Conservation (phyloP, 192 early-diverging fungal species). For the Entomortierella beljakovae region DNA sequence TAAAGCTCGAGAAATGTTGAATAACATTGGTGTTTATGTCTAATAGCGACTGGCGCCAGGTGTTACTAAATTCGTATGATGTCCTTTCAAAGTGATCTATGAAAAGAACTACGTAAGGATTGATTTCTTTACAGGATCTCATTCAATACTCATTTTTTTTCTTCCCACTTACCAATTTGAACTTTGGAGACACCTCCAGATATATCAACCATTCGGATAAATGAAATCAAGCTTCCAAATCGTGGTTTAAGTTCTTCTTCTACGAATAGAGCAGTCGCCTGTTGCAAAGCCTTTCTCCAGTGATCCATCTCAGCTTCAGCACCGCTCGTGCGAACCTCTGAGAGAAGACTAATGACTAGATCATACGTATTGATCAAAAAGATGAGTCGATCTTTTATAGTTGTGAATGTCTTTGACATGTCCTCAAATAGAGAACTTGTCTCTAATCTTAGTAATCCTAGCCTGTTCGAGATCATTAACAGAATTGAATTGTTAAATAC, state of each 20-base stretch:
- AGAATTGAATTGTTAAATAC: not conserved
- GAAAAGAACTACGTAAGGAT: not conserved
- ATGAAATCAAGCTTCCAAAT: slow-evolving; percentile 85
- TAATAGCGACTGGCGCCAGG: slow-evolving; percentile 82
- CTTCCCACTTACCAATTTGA: slow-evolving; percentile 49
- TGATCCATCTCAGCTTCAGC: slow-evolving; percentile 65
- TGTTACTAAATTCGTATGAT: slow-evolving; percentile 79
- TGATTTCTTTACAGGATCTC: not conserved
- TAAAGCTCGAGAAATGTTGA: slow-evolving; percentile 95
- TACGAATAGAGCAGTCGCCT: slow-evolving; percentile 83
- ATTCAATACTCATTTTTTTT: not conserved
- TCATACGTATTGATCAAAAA: slow-evolving; percentile 98
- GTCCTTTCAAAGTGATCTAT: slow-evolving; percentile 73
- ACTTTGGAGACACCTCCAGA: slow-evolving; percentile 68
- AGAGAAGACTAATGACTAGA: slow-evolving; percentile 82
- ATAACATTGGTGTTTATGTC: slow-evolving; percentile 88
- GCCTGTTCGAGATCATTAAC: not conserved
- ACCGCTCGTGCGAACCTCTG: slow-evolving; percentile 62
- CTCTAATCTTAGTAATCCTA: slow-evolving; percentile 78
- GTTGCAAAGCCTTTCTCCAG: slow-evolving; percentile 69
- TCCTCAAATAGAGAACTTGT: slow-evolving; percentile 79
- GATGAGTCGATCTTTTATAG: slow-evolving; percentile 75
- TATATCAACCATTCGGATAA: slow-evolving; percentile 79
- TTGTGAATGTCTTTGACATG: slow-evolving; percentile 78
- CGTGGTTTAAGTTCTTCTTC: slow-evolving; percentile 87